Conservation (phyloP, 1,284 basidiomycete genomes). For the Malassezia sp. region DNA sequence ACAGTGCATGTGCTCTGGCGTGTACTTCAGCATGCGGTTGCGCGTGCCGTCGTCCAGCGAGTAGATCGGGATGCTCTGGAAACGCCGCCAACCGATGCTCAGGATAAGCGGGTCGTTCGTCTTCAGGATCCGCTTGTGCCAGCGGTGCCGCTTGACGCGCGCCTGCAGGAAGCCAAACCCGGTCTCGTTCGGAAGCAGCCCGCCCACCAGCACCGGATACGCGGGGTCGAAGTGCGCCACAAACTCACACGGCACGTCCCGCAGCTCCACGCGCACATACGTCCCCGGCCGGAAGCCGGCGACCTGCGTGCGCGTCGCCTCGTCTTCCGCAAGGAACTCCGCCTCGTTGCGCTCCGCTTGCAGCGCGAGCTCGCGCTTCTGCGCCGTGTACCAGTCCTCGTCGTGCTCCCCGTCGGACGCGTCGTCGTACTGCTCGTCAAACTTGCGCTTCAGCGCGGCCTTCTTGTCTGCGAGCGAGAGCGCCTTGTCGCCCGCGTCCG, state of each 20-base stretch:
- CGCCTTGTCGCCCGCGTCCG: constrained; percentile 28
- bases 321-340: constrained; percentile 73
- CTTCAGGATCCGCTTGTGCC: constrained; percentile 85
- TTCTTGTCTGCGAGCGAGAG: constrained; percentile 69
- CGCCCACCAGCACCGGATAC: constrained; percentile 84
- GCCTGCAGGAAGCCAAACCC: constrained; percentile 83
- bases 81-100: constrained; percentile 88
- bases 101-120: constrained; percentile 94
- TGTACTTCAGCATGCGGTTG: constrained; percentile 99
- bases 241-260: constrained; percentile 75
- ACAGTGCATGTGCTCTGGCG: constrained; percentile 98
- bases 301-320: constrained; percentile 66
- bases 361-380: constrained; percentile 79
- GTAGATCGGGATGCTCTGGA: constrained; percentile 89
- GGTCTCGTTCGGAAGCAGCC: constrained; percentile 80
- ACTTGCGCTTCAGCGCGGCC: constrained; percentile 80
- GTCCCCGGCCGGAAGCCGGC: constrained; percentile 82
- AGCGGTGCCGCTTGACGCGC: constrained; percentile 88
- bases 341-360: constrained; percentile 73
- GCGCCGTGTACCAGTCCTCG: constrained; percentile 50
- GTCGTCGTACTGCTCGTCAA: constrained; percentile 92
- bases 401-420: constrained; percentile 52
- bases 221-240: constrained; percentile 82
- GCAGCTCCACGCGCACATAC: constrained; percentile 87
- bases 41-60: constrained; percentile 71